Base-by-base conservation (phyloP, 176 grass and related monocot genomes). In the Thalia dealbata region DNA sequence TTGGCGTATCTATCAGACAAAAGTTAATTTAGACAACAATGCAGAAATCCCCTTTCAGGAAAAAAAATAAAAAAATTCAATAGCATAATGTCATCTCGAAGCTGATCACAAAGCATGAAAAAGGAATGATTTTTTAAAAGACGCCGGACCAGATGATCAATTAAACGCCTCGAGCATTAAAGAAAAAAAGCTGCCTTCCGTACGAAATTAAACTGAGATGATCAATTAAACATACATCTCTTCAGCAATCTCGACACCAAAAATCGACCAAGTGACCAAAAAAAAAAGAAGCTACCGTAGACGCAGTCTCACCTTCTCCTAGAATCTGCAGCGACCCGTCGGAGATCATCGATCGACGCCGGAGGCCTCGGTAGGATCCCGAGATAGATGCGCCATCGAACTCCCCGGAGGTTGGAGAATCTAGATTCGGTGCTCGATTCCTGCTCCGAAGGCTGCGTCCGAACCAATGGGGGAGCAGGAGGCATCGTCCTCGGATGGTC, bases 241-340 rank as follows among this genome's bases (percentile, higher is more conserved):
- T 14, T 35, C 52, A 8, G 18, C 5, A 32, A 59, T 60, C 24
- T 21, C 32, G 23, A 28, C 55, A 63, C 11, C 5, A 13, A 48
- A 48, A 48, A 48, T 10, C 4, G 5, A 48, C 45, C 10, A 48
- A 13, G 0, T 10, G 11, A 48, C 3, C 10, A 46, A 61, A 50
- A 29, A 26, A 64, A 64, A 77, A 67, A 6, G 9, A 29, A 32
- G 27, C 14, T 14, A 2, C 4, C 11, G 15, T 25, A 58, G 21
- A 55, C 38, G 14, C 50, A 69, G 55, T 69, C 27, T 21, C 50
- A 96, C 92, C 89, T 96, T 54, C 92, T 84, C 82, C 92, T 83
- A 66, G 89, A 92, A 80, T 96, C 87, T 21, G 92, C 92, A 7
- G 92, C 92, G 32, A 88, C 89, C 7, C 92, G 83, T 66, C 92